Base-by-base conservation (phyloP, 192 early-diverging fungal species). In the Podila verticillata region DNA sequence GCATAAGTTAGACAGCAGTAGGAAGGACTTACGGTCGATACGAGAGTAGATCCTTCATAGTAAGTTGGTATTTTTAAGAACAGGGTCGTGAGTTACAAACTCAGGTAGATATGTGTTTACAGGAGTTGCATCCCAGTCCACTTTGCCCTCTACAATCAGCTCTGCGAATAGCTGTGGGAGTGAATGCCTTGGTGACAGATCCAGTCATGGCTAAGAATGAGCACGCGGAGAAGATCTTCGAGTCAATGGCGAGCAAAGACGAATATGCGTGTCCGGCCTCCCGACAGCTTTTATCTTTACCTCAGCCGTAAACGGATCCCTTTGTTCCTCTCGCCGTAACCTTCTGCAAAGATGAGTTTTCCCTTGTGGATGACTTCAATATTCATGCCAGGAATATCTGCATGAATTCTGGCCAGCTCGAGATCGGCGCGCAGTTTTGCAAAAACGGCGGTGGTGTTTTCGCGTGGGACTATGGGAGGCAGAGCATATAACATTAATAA, bases 41-140 rank as follows among this genome's bases (percentile, higher is more conserved):
- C 8, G 66, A 75, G 24, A 75, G 56, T 48, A 51, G 48, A 36
- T 75, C 73, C 0, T 32, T 26, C 28, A 75, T 29, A 22, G 73
- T 75, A 20, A 68, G 8, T 26, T 75, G 30, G 54, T 61, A 63
- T n/a, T 58, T 2, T 35, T 68, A 3, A 65, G 30, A 10, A 57
- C 7, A 4, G 66, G 73, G 31, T 74, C 72, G 3, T 28, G 22
- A 22, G 56, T 30, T 54, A 64, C 29, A n/a, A 35, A 22, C 19
- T 68, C 61, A 0, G 73, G 73, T 0, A 68, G 8, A 20, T 68
- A 68, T 10, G 51, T 58, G 30, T 36, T 36, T 7, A 75, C 73
- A 5, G 73, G 66, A 31, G 73, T 75, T 12, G 26, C 64, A 30
- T 68, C 61, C 73, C 73, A 75, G n/a, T 74, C 65, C 7, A 74